phyloP scores from a whole-genome alignment of 305 asterid genomes.

The Petunia hybrid region DNA sequence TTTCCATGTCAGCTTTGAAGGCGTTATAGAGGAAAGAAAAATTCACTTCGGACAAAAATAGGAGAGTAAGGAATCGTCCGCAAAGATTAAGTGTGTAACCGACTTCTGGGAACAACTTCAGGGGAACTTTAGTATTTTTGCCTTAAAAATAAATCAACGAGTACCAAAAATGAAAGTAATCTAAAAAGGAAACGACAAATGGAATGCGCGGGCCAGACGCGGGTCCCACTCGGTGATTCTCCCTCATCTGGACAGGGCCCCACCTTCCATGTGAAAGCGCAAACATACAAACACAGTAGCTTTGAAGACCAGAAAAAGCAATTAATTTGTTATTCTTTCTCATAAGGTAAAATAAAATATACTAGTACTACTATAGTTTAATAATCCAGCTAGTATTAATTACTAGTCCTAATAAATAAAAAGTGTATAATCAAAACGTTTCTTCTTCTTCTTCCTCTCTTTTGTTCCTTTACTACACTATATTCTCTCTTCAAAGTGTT shows the following conservation, averaged over 20 bases:
- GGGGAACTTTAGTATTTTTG: too few relatives aligned
- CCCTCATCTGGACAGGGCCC: background rate
- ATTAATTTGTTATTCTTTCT: background rate
- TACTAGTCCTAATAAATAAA: too few relatives aligned
- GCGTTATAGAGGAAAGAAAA: too few relatives aligned
- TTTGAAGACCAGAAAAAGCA: constrained; percentile 29
- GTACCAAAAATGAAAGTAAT: background rate
- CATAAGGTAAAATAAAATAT: background rate
- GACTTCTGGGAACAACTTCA: too few relatives aligned
- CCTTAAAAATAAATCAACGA: too few relatives aligned
- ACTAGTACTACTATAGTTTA: too few relatives aligned
- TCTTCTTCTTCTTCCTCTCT: background rate
- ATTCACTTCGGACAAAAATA: too few relatives aligned
- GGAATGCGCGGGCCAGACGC: constrained; percentile 37
- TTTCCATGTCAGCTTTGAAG: too few relatives aligned
- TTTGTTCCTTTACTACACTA: background rate
- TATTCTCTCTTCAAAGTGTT: background rate
- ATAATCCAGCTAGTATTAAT: background rate
- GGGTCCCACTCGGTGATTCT: constrained; percentile 20
- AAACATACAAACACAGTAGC: background rate
- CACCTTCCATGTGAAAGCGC: constrained; percentile 28
- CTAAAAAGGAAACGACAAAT: constrained; percentile 30
- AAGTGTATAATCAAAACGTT: background rate
- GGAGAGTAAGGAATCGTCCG: too few relatives aligned
- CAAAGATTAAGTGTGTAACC: too few relatives aligned